Evolutionary conservation across 441 rosid genomes (phyloP), one percentile per base, ranked within the genome.

Genomic region (Jatropha podagrica): DNA sequence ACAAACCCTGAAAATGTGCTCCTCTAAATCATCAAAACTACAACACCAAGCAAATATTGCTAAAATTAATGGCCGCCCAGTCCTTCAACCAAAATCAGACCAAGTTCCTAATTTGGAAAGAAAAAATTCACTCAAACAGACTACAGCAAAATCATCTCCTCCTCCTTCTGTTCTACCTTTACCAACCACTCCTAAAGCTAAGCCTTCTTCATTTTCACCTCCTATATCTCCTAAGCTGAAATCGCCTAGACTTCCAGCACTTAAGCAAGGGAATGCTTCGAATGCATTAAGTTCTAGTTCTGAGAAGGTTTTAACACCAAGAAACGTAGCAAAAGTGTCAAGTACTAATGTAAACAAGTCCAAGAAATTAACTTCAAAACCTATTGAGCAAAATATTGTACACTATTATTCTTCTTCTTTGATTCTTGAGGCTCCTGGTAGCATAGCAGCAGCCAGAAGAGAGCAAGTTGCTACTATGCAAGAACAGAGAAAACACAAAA

Each of bases 381-480:
- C 60, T 51, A 13, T 38, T 76, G 51, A 44, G 60, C 54, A 66
- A 54, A 26, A 15, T 52, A 23, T 58, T 4, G 9, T 76, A 69
- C 81, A 74, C 72, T 63, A 68, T 73, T 59, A 68, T 71, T 68
- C 74, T 49, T 68, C 74, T 49, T 69, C 81, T 59, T 64, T 77
- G 77, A 67, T 69, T 7, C 84, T 78, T 75, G 84, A 83, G 65
- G 79, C 85, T 32, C 87, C 96, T 0, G 96, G 96, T 27, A 89
- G 86, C 79, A 88, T 91, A 40, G 92, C 96, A 3, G 90, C 96
- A 27, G 90, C 86, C 9, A 87, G 92, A 79, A 87, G 91, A 79
- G 86, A 87, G 77, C 91, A 88, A 62, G 86, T 84, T 65, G 88
- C 96, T 0, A 75, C 77, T 56, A 83, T 86, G 85, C 89, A 87